These are phyloP conservation scores for Xylaria sp. DNA, from an alignment of 2,329 filamentous ascomycete genomes.

Conservation along the genomic window DNA sequence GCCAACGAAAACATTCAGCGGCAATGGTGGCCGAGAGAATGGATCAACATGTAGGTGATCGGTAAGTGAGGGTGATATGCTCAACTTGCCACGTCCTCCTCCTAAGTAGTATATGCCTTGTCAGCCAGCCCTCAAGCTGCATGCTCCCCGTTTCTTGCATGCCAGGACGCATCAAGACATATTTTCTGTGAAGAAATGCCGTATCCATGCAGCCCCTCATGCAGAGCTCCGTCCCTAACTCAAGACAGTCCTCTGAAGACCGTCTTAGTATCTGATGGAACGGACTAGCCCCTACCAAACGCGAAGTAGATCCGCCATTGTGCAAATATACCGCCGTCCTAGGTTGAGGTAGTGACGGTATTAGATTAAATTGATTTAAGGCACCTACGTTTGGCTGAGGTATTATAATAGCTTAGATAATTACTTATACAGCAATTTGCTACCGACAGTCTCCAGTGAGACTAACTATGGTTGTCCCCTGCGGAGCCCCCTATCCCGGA, in stretches of 20 bases:
- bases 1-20: neutral
- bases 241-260: neutral
- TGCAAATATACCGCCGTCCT: neutral
- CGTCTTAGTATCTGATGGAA: neutral
- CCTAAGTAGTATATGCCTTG: constrained; percentile 15
- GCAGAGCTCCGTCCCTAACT: constrained; percentile 12
- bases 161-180: constrained; percentile 13
- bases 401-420: neutral
- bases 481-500: too few species aligned
- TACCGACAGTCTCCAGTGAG: neutral
- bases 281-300: neutral
- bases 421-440: neutral
- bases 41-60: neutral
- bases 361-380: neutral
- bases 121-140: constrained; percentile 14
- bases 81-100: neutral
- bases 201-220: constrained; percentile 14
- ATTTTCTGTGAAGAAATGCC: constrained; percentile 1
- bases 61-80: neutral
- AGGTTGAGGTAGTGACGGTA: neutral
- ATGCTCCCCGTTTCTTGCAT: constrained; percentile 14
- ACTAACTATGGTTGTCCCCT: neutral
- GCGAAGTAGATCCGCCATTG: neutral
- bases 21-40: constrained; percentile 3
- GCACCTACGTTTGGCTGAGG: neutral